A percentile compares a stretch with the other conserved stretches of the same genome.
phyloP scores from a whole-genome alignment of 805 yeast genomes.

The Pichia manshurica region DNA sequence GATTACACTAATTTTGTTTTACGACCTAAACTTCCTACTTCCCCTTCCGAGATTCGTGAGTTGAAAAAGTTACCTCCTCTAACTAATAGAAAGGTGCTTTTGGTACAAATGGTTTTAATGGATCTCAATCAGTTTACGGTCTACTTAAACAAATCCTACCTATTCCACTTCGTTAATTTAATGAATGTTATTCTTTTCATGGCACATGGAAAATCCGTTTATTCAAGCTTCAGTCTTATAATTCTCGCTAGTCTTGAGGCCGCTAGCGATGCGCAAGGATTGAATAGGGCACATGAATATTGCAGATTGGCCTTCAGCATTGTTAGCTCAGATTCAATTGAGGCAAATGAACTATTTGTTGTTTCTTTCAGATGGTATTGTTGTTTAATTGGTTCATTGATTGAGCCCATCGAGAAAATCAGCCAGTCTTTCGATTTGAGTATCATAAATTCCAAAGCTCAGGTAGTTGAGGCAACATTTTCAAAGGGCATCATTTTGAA shows the following conservation, averaged over 20 bases:
- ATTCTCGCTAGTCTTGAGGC: slow-evolving; percentile 34
- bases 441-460: slow-evolving; percentile 13
- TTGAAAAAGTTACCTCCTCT: slow-evolving; percentile 22
- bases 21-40: slow-evolving; percentile 32
- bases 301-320: slow-evolving; percentile 36
- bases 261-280: slow-evolving; percentile 27
- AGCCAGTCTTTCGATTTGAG: slow-evolving; percentile 21
- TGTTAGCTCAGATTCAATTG: slow-evolving; percentile 28
- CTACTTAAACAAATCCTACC: slow-evolving; percentile 22
- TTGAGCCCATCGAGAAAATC: slow-evolving; percentile 37
- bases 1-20: slow-evolving; percentile 22
- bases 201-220: slow-evolving; percentile 36
- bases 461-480: slow-evolving; percentile 1
- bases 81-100: slow-evolving; percentile 26
- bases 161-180: slow-evolving; percentile 31
- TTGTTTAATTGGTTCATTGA: slow-evolving; percentile 35
- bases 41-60: slow-evolving; percentile 34
- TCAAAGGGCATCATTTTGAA: slow-evolving; percentile 9
- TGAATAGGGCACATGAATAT: slow-evolving; percentile 37
- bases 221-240: slow-evolving; percentile 36
- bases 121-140: slow-evolving; percentile 35
- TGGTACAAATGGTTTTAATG: slow-evolving; percentile 37
- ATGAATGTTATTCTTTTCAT: slow-evolving; percentile 33
- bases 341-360: slow-evolving; percentile 32
- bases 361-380: slow-evolving; percentile 39